phyloP scores from a whole-genome alignment of 441 rosid species.

The Metrosideros polymorpha region DNA sequence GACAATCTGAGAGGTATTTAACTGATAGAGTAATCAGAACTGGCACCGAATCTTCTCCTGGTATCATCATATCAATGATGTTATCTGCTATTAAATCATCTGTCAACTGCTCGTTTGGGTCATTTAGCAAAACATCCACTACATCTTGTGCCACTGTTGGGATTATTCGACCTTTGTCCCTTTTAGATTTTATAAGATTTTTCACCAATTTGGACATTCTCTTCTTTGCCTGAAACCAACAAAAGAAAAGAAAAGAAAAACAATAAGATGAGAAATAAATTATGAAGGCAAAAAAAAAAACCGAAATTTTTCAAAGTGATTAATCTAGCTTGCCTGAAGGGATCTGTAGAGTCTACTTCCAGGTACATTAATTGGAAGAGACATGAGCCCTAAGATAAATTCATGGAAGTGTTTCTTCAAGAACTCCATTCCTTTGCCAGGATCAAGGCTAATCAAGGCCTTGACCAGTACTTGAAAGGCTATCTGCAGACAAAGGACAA shows the following conservation, averaged over 20 bases:
- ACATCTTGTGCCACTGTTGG: constrained; percentile 41
- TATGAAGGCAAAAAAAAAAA: background rate
- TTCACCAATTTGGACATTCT: constrained; percentile 67
- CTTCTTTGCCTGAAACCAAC: constrained; percentile 65
- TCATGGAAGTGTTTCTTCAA: constrained; percentile 70
- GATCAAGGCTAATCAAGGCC: constrained; percentile 84
- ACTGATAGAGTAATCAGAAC: constrained; percentile 83
- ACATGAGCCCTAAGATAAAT: constrained; percentile 89
- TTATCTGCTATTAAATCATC: constrained; percentile 78
- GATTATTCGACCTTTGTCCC: constrained; percentile 15
- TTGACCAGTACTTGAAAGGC: constrained; percentile 88
- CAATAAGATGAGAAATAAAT: background rate
- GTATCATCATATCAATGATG: constrained; percentile 96
- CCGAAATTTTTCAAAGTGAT: background rate
- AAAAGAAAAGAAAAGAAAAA: background rate
- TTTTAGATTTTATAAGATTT: constrained; percentile 38
- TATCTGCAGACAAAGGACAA: constrained; percentile 36
- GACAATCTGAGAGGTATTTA: constrained; percentile 80
- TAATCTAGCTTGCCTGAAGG: constrained; percentile 40
- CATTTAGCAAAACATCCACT: constrained; percentile 61
- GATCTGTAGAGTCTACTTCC: constrained; percentile 88
- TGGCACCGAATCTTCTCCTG: constrained; percentile 97
- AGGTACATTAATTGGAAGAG: constrained; percentile 80
- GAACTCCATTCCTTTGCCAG: constrained; percentile 62
- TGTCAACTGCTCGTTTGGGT: constrained; percentile 38